Base-by-base conservation (phyloP, 306 rosid species). In the Herpetospermum pedunculosum region DNA sequence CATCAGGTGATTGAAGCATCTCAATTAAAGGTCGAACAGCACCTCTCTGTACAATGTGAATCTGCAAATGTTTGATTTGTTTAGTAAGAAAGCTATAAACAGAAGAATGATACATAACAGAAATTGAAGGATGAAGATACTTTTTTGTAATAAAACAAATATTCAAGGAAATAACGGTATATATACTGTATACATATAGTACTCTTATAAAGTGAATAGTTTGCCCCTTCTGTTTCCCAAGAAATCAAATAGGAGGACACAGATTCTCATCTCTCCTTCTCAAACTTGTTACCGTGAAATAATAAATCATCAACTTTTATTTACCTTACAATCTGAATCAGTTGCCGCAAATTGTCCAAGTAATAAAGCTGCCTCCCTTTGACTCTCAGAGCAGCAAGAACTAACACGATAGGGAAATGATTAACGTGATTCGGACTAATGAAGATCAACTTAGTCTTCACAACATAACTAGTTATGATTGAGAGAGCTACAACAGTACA, bases 321-420 rank as follows among this genome's bases (percentile, higher is more conserved):
- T 74, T 79, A 91, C 99, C 95, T 94, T 94, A 80, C 99, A 91
- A 78, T 91, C 99, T 37, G 97, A 94, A 87, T 94, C 99, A 41
- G 99, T 94, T 43, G 99, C 97, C 26, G 99, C 99, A 76, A 94
- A 94, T 79, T 94, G 99, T 63, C 99, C 99, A 80, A 94, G 95
- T 78, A 94, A 87, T 86, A 94, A 83, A 70, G 99, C 99, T 26
- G 99, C 99, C 78, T 94, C 99, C 77, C 99, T 88, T 87, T 88
- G 97, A 84, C 99, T 94, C 85, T 94, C 99, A 40, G 92, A 85
- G 85, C 99, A 94, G 87, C 92, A 83, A 29, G 99, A 94, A 80
- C 99, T 94, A 82, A 77, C 26, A 47, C 40, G 18, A 29, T 4
- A 70, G 43, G 15, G 5, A 67, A 50, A 74, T 62, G 77, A 75